phyloP scores from a whole-genome alignment of 306 rosid genomes.

The Begonia masoniana region DNA sequence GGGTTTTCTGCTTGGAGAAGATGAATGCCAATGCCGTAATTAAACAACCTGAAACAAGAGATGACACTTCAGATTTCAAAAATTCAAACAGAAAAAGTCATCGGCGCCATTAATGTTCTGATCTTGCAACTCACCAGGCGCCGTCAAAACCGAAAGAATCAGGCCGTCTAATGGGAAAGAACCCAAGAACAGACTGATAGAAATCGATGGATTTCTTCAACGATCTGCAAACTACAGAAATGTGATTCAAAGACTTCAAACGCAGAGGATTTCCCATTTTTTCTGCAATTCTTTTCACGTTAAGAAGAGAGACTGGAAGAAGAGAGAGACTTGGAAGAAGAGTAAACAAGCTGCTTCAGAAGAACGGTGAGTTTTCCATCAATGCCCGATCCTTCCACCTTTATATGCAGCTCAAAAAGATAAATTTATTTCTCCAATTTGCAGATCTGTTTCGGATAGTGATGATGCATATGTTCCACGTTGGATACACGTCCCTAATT shows the following conservation, averaged over 20 bases:
- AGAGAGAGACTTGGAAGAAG: too few relatives aligned
- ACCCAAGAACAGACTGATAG: constrained; percentile 51
- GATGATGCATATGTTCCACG: too few relatives aligned
- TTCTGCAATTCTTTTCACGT: background rate
- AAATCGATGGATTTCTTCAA: constrained; percentile 43
- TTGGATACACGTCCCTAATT: too few relatives aligned
- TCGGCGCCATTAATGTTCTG: too few relatives aligned
- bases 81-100: background rate
- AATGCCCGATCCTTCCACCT: too few relatives aligned
- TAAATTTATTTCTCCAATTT: too few relatives aligned
- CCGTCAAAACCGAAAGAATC: constrained; percentile 24
- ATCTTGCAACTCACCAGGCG: constrained; percentile 19
- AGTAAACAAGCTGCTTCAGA: too few relatives aligned
- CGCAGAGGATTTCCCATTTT: constrained; percentile 41
- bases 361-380: too few relatives aligned
- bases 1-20: constrained; percentile 55
- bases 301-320: too few relatives aligned
- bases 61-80: background rate
- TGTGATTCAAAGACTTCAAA: constrained; percentile 64
- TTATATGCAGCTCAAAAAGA: too few relatives aligned
- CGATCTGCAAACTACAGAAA: constrained; percentile 49
- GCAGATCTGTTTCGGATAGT: too few relatives aligned
- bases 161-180: constrained; percentile 33
- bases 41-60: constrained; percentile 21
- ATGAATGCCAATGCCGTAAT: constrained; percentile 64